Conservation (phyloP, 139 green algal species). For the Coccomyxa sp. region DNA sequence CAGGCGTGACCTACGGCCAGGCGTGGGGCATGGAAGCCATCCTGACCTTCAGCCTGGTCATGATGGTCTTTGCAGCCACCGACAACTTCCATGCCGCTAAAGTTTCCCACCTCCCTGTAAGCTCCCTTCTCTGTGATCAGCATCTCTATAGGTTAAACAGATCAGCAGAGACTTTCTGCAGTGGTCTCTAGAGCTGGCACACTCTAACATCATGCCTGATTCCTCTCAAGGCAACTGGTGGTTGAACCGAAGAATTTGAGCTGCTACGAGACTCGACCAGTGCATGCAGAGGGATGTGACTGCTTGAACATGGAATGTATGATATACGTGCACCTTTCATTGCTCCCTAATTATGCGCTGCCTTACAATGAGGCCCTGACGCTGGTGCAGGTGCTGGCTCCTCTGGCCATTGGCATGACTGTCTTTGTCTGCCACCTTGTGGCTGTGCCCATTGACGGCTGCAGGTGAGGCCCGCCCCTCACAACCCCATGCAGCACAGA, state of each 20-base stretch:
- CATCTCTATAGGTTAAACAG: too few species aligned
- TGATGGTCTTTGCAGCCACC: conserved; percentile 16
- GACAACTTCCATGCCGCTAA: conserved; percentile 2
- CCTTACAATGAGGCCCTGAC: too few species aligned
- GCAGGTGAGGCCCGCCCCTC: conserved; percentile 7
- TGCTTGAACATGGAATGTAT: not conserved
- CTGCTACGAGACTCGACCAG: not conserved
- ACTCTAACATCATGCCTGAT: too few species aligned
- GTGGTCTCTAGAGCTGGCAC: too few species aligned
- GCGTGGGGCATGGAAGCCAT: conserved; percentile 3
- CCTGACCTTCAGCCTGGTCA: conserved; percentile 10
- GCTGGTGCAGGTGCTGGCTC: conserved; percentile 24
- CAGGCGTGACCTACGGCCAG: not conserved
- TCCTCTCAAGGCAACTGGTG: too few species aligned
- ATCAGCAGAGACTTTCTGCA: too few species aligned
- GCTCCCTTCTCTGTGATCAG: not conserved
- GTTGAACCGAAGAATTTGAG: too few species aligned
- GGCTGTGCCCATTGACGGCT: conserved; percentile 14
- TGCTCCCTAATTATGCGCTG: too few species aligned
- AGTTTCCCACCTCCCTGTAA: conserved; percentile 12
- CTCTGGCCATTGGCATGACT: conserved; percentile 19
- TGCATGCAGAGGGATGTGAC: not conserved
- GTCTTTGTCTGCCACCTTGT: conserved; percentile 26
- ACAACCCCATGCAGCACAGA: too few species aligned
- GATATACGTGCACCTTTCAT: not conserved